A percentile compares a stretch with the other conserved stretches of the same genome.
Conservation (phyloP, 192 early-diverging fungal species). For the Coemansia sp. region DNA sequence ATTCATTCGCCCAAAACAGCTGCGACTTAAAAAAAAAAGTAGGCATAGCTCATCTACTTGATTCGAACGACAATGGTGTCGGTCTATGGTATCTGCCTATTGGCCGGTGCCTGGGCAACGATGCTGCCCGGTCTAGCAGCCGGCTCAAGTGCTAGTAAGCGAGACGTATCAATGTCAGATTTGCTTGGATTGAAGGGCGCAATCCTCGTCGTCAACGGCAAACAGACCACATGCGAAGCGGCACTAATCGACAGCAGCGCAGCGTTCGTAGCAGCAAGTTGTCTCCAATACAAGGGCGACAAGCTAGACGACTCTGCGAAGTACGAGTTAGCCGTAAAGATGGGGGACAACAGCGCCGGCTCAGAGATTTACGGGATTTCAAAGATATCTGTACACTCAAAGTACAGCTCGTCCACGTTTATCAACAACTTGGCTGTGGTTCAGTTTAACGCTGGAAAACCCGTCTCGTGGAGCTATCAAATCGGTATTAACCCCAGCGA, state of each 20-base stretch:
- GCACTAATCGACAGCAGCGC: constrained; percentile 43
- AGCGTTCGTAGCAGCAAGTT: constrained; percentile 43
- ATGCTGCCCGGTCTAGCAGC: background rate
- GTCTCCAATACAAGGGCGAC: constrained; percentile 15
- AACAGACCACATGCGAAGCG: constrained; percentile 43
- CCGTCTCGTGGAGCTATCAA: constrained; percentile 23
- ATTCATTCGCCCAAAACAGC: no score
- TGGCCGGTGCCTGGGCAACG: background rate
- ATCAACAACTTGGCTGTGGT: constrained; percentile 47
- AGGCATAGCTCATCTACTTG: background rate
- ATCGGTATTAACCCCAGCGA: constrained; percentile 37
- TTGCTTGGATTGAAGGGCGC: constrained; percentile 21
- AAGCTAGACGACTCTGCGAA: constrained; percentile 4
- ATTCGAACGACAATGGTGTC: constrained; percentile 3
- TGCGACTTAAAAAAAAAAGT: no score
- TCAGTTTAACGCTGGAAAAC: constrained; percentile 12
- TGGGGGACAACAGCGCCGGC: constrained; percentile 12
- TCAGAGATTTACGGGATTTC: constrained; percentile 15
- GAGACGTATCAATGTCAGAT: constrained; percentile 19
- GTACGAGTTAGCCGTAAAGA: constrained; percentile 26
- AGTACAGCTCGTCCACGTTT: constrained; percentile 16
- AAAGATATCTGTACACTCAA: constrained; percentile 24
- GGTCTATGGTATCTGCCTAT: background rate
- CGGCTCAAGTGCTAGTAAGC: background rate
- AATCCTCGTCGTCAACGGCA: constrained; percentile 26